A percentile compares a stretch with the other conserved stretches of the same genome.
phyloP scores from a whole-genome alignment of 2,329 filamentous ascomycete species.

The Rhynchosporium graminicola region DNA sequence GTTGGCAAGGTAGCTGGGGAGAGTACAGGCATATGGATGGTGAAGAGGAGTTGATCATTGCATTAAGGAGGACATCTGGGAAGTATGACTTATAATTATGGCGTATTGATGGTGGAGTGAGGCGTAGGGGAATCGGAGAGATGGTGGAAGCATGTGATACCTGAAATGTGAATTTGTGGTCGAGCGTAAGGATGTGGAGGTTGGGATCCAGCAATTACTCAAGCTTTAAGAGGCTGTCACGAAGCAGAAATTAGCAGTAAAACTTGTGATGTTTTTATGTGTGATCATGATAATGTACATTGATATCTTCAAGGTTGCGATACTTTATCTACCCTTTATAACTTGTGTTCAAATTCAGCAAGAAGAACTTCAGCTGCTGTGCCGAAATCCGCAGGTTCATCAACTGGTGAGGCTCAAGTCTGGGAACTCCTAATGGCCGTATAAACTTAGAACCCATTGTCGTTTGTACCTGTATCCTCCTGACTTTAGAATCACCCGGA shows the following conservation, averaged over 20 bases:
- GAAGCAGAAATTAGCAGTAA: neutral
- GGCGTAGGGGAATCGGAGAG: neutral
- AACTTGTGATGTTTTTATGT: neutral
- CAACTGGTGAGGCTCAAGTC: slow-evolving; percentile 20
- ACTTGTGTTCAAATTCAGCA: slow-evolving; percentile 19
- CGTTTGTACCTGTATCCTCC: neutral
- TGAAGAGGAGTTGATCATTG: too few species aligned
- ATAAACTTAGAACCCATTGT: neutral
- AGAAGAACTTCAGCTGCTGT: slow-evolving; percentile 23
- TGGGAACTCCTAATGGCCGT: slow-evolving; percentile 10
- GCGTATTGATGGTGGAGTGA: neutral
- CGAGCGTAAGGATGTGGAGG: neutral
- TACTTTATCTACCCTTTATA: slow-evolving; percentile 8
- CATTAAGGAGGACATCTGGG: too few species aligned
- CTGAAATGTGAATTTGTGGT: too few species aligned
- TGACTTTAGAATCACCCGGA: neutral
- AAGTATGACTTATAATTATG: too few species aligned
- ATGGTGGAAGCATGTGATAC: too few species aligned
- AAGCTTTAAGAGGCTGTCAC: neutral
- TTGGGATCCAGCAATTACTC: neutral
- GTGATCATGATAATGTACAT: slow-evolving; percentile 12
- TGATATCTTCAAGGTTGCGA: slow-evolving; percentile 1
- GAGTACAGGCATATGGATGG: too few species aligned
- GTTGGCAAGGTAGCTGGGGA: too few species aligned
- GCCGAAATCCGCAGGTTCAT: slow-evolving; percentile 25